These are phyloP conservation scores for Trametes cinnabarina DNA, from an alignment of 768 basidiomycete species.

Conservation along the genomic window DNA sequence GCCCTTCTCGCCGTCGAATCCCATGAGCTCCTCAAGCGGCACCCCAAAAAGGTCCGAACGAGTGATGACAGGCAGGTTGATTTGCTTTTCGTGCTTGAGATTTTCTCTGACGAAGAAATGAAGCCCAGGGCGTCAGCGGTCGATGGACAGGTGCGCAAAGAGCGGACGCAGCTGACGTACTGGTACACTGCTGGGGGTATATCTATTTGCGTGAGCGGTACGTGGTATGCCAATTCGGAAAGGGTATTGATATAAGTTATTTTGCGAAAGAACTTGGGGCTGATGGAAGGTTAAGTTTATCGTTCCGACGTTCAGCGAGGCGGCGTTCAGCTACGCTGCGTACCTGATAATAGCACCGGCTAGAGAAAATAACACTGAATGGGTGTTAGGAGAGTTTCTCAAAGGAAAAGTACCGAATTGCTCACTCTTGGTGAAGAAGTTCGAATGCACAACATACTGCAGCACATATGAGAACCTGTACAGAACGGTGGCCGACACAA, in stretches of 20 bases:
- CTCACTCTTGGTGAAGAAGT: slow-evolving; percentile 85
- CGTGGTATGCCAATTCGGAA: slow-evolving; percentile 70
- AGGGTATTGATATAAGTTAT: slow-evolving; percentile 73
- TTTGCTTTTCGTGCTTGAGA: slow-evolving; percentile 66
- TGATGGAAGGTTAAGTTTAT: slow-evolving; percentile 25
- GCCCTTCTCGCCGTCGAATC: slow-evolving; percentile 77
- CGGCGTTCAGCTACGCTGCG: not conserved
- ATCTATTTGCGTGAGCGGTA: slow-evolving; percentile 86
- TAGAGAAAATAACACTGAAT: slow-evolving; percentile 79
- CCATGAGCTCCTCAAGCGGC: slow-evolving; percentile 81
- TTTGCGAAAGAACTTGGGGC: slow-evolving; percentile 90
- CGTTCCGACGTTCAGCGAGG: no score
- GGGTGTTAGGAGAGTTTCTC: not conserved
- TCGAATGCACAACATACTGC: slow-evolving; percentile 84
- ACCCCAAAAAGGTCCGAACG: slow-evolving; percentile 75
- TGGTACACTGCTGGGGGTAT: slow-evolving; percentile 80
- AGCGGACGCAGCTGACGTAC: slow-evolving; percentile 42
- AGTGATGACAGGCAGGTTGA: slow-evolving; percentile 59
- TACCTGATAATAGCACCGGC: slow-evolving; percentile 89
- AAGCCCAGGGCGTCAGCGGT: not conserved
- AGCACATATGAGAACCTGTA: not conserved
- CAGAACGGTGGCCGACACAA: not conserved
- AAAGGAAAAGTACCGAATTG: slow-evolving; percentile 6
- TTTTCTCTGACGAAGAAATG: slow-evolving; percentile 64
- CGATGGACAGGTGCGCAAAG: not conserved